Evolutionary conservation across 2,329 filamentous ascomycete species (phyloP).

Genomic region (Colletotrichum tanaceti): DNA sequence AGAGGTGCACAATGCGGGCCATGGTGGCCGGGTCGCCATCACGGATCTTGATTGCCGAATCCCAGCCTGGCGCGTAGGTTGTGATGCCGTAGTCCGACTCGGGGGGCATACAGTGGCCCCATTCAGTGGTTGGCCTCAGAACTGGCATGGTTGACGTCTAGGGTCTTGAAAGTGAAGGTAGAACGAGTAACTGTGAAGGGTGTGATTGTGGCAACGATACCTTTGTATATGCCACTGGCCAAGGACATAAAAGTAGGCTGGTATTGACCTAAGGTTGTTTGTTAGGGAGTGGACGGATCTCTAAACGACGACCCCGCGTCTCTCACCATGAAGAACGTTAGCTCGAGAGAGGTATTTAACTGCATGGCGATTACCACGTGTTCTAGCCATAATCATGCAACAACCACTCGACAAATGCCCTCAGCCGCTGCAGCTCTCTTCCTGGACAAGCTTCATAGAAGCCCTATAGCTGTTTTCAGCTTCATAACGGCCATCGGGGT

Average conservation of each 20-base stretch:
- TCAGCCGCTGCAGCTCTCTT: neutral
- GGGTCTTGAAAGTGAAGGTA: neutral
- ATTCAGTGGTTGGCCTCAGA: conserved; percentile 52
- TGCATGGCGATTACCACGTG: neutral
- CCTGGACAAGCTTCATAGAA: neutral
- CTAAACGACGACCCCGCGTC: conserved; percentile 1
- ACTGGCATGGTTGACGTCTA: conserved; percentile 48
- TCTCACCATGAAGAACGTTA: neutral
- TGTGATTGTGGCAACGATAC: neutral
- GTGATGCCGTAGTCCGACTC: conserved; percentile 61
- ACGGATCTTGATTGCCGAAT: conserved; percentile 52
- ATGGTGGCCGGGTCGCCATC: conserved; percentile 54
- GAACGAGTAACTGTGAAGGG: neutral
- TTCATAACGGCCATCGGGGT: neutral
- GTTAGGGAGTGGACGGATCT: neutral
- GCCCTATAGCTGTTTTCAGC: conserved; percentile 2
- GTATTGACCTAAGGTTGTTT: too few species aligned
- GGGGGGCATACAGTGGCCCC: conserved; percentile 60
- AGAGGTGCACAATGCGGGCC: conserved; percentile 55
- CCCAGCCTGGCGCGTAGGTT: conserved; percentile 58
- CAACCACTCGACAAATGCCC: conserved; percentile 1
- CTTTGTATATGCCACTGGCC: neutral
- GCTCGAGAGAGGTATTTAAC: neutral
- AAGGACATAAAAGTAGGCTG: neutral
- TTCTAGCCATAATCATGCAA: neutral